Evolutionary conservation across 1,284 basidiomycete species (phyloP).

Genomic region (Fistulina hepatica): DNA sequence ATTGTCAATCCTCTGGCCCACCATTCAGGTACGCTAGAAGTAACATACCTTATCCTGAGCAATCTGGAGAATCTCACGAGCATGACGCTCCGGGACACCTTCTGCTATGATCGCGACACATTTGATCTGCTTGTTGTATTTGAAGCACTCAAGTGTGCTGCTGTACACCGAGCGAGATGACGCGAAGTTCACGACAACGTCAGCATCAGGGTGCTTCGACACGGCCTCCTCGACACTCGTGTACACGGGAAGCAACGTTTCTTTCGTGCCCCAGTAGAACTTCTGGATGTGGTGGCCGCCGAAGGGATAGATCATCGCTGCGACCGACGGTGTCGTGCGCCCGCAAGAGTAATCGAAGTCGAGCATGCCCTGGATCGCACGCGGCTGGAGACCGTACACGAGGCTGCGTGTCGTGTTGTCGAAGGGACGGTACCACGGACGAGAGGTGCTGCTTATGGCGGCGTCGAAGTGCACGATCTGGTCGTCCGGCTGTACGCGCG

Average conservation of each 20-base stretch:
- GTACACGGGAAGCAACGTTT: conserved; percentile 96
- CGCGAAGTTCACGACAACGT: conserved; percentile 98
- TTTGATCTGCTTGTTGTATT: conserved; percentile 46
- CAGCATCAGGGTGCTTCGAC: conserved; percentile 92
- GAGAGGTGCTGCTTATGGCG: conserved; percentile 29
- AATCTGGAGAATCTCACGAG: conserved; percentile 89
- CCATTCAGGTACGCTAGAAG: no score
- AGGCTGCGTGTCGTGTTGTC: conserved; percentile 90
- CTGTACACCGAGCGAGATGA: conserved; percentile 91
- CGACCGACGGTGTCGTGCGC: conserved; percentile 85
- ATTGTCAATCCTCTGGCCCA: no score
- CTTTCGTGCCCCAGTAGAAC: conserved; percentile 99
- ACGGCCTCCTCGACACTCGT: conserved; percentile 88
- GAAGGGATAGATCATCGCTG: conserved; percentile 99
- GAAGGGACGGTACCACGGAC: conserved; percentile 83
- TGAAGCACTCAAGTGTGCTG: conserved; percentile 85
- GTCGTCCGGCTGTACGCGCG: conserved; percentile 77
- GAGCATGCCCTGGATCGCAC: conserved; percentile 99
- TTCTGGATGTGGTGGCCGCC: conserved; percentile 99
- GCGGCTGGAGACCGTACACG: conserved; percentile 96
- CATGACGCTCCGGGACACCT: conserved; percentile 97
- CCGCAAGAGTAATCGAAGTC: conserved; percentile 99
- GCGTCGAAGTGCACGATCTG: conserved; percentile 81
- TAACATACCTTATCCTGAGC: conserved; percentile 82
- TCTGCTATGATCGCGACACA: conserved; percentile 94